These are phyloP conservation scores for Fragilaria crotonensis DNA, from an alignment of 108 stramenopile genomes.

Conservation along the genomic window DNA sequence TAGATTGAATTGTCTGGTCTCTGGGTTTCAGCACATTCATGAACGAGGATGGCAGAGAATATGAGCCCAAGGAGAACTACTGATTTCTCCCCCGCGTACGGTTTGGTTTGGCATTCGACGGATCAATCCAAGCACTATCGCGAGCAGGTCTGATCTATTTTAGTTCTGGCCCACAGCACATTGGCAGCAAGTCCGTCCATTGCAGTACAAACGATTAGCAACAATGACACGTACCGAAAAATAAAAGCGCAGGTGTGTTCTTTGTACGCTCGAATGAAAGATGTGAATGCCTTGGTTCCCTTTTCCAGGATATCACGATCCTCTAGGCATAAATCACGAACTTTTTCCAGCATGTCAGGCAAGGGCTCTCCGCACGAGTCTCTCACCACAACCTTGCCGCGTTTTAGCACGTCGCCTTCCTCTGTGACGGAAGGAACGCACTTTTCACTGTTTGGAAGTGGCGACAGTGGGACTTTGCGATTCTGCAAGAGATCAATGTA, in stretches of 20 bases:
- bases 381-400: conserved; percentile 7
- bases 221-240: conserved; percentile 57
- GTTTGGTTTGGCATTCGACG: conserved; percentile 18
- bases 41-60: conserved; percentile 39
- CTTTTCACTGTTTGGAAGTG: conserved; percentile 41
- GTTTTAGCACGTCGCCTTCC: not conserved
- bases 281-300: conserved; percentile 93
- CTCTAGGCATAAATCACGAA: conserved; percentile 60
- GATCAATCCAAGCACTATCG: conserved; percentile 4
- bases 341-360: conserved; percentile 50
- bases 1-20: conserved; percentile 42
- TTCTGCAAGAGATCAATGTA: conserved; percentile 87
- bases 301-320: conserved; percentile 96
- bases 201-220: conserved; percentile 1
- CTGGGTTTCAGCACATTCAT: conserved; percentile 57
- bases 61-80: conserved; percentile 41
- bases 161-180: conserved; percentile 9
- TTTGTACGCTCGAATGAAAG: conserved; percentile 94
- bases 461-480: conserved; percentile 73
- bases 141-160: conserved; percentile 18
- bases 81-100: conserved; percentile 36
- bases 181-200: conserved; percentile 12
- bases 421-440: conserved; percentile 30
- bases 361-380: conserved; percentile 30
- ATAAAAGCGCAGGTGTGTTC: conserved; percentile 90